These are phyloP conservation scores for Ligustrum vulgare DNA, from an alignment of 257 asterid species.

Conservation along the genomic window DNA sequence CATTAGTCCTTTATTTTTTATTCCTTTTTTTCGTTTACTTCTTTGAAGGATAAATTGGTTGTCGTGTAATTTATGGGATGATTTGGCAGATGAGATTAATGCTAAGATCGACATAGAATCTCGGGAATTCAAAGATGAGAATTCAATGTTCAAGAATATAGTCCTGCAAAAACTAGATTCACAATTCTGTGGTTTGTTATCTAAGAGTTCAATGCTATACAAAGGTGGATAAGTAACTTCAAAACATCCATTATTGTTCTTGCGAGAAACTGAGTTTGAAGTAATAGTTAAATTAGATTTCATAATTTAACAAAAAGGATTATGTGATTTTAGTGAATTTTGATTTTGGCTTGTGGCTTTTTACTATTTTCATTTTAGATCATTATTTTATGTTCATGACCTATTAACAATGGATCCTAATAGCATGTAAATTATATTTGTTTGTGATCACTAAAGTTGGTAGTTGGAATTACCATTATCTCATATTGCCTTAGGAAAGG, in stretches of 20 bases:
- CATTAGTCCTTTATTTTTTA: too few relatives aligned
- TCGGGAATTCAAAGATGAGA: too few relatives aligned
- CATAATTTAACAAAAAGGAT: not conserved
- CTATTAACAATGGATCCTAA: not conserved
- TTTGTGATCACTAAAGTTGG: not conserved
- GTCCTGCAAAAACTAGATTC: too few relatives aligned
- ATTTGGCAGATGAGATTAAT: too few relatives aligned
- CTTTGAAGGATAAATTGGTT: too few relatives aligned
- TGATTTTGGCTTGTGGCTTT: not conserved
- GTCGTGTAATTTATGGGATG: too few relatives aligned
- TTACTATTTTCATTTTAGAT: not conserved
- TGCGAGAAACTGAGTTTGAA: slow-evolving; percentile 13
- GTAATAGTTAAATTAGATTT: not conserved
- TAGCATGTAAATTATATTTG: not conserved
- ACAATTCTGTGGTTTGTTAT: too few relatives aligned
- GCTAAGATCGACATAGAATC: too few relatives aligned
- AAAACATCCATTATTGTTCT: not conserved
- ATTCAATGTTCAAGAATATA: too few relatives aligned
- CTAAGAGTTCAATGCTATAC: not conserved
- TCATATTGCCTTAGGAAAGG: not conserved
- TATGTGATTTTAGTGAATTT: not conserved
- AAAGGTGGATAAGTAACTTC: not conserved
- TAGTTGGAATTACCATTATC: not conserved
- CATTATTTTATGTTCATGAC: not conserved
- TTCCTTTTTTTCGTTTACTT: too few relatives aligned